Base-by-base conservation (phyloP, 192 early-diverging fungal species). In the Backusella tuberculispora region DNA sequence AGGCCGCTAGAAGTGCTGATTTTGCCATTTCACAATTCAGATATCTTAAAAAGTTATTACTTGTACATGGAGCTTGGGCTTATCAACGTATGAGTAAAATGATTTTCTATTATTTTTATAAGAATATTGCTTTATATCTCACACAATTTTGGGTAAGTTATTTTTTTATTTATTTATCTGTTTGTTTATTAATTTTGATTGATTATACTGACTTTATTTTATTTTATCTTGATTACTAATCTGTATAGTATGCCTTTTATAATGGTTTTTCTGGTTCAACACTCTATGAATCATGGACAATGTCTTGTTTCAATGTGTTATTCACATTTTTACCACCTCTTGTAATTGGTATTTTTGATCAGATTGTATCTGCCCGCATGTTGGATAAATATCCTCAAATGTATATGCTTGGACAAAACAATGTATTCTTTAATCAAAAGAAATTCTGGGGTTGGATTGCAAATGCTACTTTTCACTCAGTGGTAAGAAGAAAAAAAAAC, bases 31-130 rank as follows among this genome's bases (percentile, higher is more conserved):
- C 94, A 9, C 98, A 99, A 80, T 99, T 99, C 87, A 83, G 93
- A 73, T 99, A 89, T 83, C 81, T 99, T 73, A 88, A 94, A 73
- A 99, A 99, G 84, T 85, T 99, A 68, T 83, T 99, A 53, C 86
- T 99, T 42, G 98, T 98, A 8, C 98, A 99, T 80, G 98, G 98
- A 12, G 90, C 92, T 2, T 99, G 98, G 98, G 94, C 94, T 70
- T 99, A 99, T 85, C 93, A 95, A 73, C 86, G 98, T 50, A 84
- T 98, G 46, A 93, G 92, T 79, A 99, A 99, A 85, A 81, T 99
- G 83, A 96, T 98, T 66, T 85, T 99, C 73, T 99, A 95, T 87
- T 95, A 93, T 75, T 99, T 99, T 85, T 99, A 99, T 87, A 99
- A 99, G 86, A 99, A 99, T 80, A 97, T 99, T 76, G 93, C 96